Base-by-base conservation (phyloP, 78 protist genomes). In the Speleostelium caveatum region DNA sequence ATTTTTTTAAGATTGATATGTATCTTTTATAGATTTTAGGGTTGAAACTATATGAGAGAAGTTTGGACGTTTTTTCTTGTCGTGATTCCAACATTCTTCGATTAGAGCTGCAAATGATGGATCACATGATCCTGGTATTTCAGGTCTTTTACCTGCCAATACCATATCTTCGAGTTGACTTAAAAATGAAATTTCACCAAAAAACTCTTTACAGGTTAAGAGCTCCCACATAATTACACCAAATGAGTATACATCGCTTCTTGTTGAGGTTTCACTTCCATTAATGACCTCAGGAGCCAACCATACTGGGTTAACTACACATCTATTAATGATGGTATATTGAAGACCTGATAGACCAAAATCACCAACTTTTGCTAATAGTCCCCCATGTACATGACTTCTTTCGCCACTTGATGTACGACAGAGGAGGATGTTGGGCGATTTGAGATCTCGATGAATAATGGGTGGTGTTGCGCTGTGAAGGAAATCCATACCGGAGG, bases 261-360 rank as follows among this genome's bases (percentile, higher is more conserved):
- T 60, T 12, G 24, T 51, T 0, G 92, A 55, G 14, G 51, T 28
- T 60, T 86, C 92, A 24, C 66, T 69, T 26, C 49, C 63, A 0
- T 32, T 32, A 49, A 86, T 69, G 80, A 86, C 30, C 60, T 86
- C 92, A 8, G 92, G 92, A 28, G 92, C 91, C 56, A 86, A 32
- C 91, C 91, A 86, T n/a, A 53, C 65, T 2, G 91, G 91, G 56
- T 86, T 86, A 12, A 49, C 79, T 10, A 86, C 91, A 33, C 58
- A 73, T 6, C 36, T 7, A 24, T 49, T 30, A 7, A 39, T 38
- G n/a, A 68, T 71, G 26, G 76, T 71, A 10, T 39, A 26, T 30
- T 45, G 60, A 3, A 51, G 66, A 10, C 79, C 79, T 17, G 91
- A 56, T 28, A 86, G 38, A 28, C 91, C 91, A 32, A 86, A 86